phyloP scores from a whole-genome alignment of 306 rosid genomes.

The Prunus salicina region DNA sequence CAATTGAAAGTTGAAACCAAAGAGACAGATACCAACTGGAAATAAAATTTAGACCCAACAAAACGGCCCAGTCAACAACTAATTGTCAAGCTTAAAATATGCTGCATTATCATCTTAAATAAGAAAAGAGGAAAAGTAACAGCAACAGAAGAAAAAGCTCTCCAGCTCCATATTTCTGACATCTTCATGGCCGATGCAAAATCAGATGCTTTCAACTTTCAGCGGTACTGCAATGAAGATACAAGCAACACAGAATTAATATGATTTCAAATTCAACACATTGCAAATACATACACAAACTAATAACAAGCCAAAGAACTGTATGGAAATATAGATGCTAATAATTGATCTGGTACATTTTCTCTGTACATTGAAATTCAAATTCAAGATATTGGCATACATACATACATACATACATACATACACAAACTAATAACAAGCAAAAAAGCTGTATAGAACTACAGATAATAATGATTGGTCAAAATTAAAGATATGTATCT shows the following conservation, averaged over 20 bases:
- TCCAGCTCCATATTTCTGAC: slow-evolving; percentile 14
- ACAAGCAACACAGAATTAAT: background rate
- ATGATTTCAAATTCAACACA: background rate
- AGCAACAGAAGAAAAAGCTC: background rate
- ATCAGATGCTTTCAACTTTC: background rate
- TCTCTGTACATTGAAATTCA: background rate
- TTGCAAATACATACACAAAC: background rate
- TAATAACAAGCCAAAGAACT: background rate
- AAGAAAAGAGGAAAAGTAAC: background rate
- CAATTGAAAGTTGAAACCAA: background rate
- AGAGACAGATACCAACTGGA: background rate
- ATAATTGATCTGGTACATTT: background rate
- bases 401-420: background rate
- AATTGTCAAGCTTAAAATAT: background rate
- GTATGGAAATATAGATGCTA: background rate
- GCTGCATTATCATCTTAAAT: background rate
- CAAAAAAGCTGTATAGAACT: background rate
- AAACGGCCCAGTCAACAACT: background rate
- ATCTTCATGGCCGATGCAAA: background rate
- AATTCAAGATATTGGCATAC: background rate
- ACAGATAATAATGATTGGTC: background rate
- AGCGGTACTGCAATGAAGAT: slow-evolving; percentile 31
- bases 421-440: background rate
- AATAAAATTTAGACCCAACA: background rate
- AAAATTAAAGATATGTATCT: background rate